Evolutionary conservation across 2,329 filamentous ascomycete species (phyloP), one percentile per base, ranked within the genome.

Genomic region (Coniochaeta ligniaria): DNA sequence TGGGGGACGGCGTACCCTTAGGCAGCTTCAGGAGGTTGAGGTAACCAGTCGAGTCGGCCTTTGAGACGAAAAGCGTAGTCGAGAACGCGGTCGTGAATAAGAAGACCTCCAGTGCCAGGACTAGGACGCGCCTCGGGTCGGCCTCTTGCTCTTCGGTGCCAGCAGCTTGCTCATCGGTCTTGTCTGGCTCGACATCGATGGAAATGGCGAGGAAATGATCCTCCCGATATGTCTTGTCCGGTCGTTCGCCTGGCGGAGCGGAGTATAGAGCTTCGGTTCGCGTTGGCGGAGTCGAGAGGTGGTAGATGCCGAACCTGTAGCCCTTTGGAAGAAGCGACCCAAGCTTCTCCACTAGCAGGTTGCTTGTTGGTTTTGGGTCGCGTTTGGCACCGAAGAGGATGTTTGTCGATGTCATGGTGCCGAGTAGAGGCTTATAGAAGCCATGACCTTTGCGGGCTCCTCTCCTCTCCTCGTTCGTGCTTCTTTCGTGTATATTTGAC

Each of bases 31-130:
- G 77, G 1, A 89, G 79, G 65, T 87, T 80, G 11, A 97, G 77
- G 71, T 92, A 96, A 26, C 96, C 95, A 0, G 94, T 97, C 11
- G 95, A 97, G 76, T 99, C 95, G 57, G 95, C 95, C 75, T 99
- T 99, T 64, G 93, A 94, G 26, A 99, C 89, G 72, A 99, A 99
- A 59, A 98, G 83, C 4, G 91, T 97, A 1, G 90, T 96, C 26
- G 92, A 83, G 67, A 84, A 83, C 54, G 84, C 83, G 0, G 93
- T 96, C 0, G 87, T 90, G 75, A 96, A 99, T 62, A 99, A 83
- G 67, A 95, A 82, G 58, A 97, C 81, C 72, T 99, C 95, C 64
- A 99, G 82, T 17, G 90, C 94, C 61, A 96, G 87, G 9, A 94
- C 81, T 7, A 97, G 76, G 1, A 96, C 81, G 63, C 86, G 80